Base-by-base conservation (phyloP, 2,329 filamentous ascomycete genomes). In the Colletotrichum destructivum region DNA sequence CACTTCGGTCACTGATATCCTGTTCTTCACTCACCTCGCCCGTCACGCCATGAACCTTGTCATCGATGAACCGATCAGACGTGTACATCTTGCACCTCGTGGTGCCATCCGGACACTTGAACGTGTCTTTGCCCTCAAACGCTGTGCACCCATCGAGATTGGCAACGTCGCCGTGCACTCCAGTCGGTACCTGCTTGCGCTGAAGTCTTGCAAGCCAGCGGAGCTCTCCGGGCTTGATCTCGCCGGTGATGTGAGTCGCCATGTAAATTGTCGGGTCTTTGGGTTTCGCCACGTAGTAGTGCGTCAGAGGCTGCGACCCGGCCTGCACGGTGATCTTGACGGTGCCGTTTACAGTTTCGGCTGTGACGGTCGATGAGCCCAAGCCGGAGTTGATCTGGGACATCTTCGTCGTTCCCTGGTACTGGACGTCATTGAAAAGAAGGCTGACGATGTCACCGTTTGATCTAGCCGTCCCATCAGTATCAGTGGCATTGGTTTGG, bases 371-470 rank as follows among this genome's bases (percentile, higher is more conserved):
- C 0, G 74, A 75, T 0, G 63, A 66, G 4, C 75, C 76, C 2
- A 89, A 80, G 2, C 87, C 87, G 18, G 86, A 88, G 23, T 81
- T 82, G 56, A 89, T 88, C 47, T 88, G 86, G 5, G 86, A 86
- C 12, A 80, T 82, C 46, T 82, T 83, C 56, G 77, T 77, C 1
- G 79, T 73, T 38, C 84, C 85, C 75, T 88, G 87, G 16, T 86
- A 81, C 69, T 89, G 83, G 16, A 83, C 79, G 51, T 83, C 83
- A 42, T 84, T 83, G 74, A 83, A 88, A 60, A 86, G 85, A 77
- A 92, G 88, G 0, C 89, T 91, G 12, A 85, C 90, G 77, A 92
- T 89, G 74, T 92, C 90, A 75, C 90, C 91, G 75, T 82, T 91
- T 13, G 82, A 82, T 52, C 84, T 82, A 73, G 80, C 84, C 52